phyloP scores from a whole-genome alignment of 306 rosid species.

The Erythrophleum fordii region DNA sequence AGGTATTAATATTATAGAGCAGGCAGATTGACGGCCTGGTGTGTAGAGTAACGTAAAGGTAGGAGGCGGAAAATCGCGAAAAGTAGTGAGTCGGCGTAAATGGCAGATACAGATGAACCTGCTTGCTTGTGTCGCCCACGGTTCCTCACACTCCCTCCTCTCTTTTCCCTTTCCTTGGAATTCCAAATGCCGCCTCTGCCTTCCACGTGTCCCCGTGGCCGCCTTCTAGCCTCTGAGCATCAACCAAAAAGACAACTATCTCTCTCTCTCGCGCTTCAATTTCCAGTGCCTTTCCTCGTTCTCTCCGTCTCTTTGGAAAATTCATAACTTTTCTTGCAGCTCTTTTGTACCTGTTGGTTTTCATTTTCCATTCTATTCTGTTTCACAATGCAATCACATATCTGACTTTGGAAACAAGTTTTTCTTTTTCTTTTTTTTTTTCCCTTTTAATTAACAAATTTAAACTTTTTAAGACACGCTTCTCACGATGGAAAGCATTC shows the following conservation, averaged over 20 bases:
- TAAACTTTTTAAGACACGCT: not conserved
- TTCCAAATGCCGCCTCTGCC: not conserved
- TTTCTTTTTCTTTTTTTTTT: too few species aligned
- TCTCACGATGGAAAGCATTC: not conserved
- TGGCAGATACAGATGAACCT: too few species aligned
- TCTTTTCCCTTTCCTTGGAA: not conserved
- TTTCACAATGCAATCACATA: too few species aligned
- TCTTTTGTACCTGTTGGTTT: not conserved
- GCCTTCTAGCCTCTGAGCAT: too few species aligned
- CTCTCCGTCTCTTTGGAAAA: not conserved
- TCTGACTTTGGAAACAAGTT: not conserved
- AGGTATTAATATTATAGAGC: too few species aligned
- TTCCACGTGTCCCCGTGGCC: not conserved
- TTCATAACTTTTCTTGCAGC: not conserved
- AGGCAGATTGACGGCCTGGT: too few species aligned
- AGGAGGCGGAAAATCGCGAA: too few species aligned
- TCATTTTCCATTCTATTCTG: too few species aligned
- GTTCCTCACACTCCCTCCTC: too few species aligned
- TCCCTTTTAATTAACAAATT: not conserved
- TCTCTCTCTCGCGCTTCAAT: not conserved
- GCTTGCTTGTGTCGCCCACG: not conserved
- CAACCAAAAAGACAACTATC: too few species aligned
- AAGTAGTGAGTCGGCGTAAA: too few species aligned
- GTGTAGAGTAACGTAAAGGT: too few species aligned
- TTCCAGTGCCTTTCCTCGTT: slow-evolving; percentile 1